Base-by-base conservation (phyloP, 768 basidiomycete genomes). In the Naganishia vishniacii region DNA sequence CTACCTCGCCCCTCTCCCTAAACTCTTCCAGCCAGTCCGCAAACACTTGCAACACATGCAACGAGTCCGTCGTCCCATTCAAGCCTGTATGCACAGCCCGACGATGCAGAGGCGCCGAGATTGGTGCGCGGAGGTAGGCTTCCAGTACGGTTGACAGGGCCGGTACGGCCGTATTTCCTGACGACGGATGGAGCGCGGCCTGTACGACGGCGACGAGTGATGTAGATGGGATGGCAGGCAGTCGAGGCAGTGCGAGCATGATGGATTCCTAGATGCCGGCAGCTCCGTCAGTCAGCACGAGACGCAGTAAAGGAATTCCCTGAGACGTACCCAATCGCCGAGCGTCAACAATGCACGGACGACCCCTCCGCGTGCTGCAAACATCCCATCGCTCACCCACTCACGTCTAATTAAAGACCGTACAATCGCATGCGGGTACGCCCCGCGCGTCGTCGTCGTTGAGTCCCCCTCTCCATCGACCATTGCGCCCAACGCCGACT, bases 261-360 rank as follows among this genome's bases (percentile, higher is more conserved):
- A 73, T 71, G 11, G 60, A 68, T n/a, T 67, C 65, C 72, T 71
- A 62, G n/a, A n/a, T n/a, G n/a, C n/a, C n/a, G n/a, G n/a, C n/a
- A n/a, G n/a, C n/a, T n/a, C n/a, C n/a, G n/a, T n/a, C n/a, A n/a
- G n/a, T n/a, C 16, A 48, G 25, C 23, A 48, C n/a, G n/a, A n/a
- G n/a, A n/a, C n/a, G n/a, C n/a, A n/a, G n/a, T n/a, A n/a, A n/a
- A n/a, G 6, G 42, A 37, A 7, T 37, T 37, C 34, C 34, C 42
- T 16, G 37, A 2, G 25, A 68, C 74, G 68, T 59, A 74, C 72
- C 73, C 73, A 75, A 56, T 75, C 74, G 3, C 69, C 67, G 3
- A 67, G 59, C 18, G 67, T 65, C 15, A 74, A 58, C 15, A 75
- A 59, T 7, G 66, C 74, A 31, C 60, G 48, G 7, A 75, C 65